Evolutionary conservation across 805 yeast genomes (phyloP).

Genomic region (Cyberlindnera americana): DNA sequence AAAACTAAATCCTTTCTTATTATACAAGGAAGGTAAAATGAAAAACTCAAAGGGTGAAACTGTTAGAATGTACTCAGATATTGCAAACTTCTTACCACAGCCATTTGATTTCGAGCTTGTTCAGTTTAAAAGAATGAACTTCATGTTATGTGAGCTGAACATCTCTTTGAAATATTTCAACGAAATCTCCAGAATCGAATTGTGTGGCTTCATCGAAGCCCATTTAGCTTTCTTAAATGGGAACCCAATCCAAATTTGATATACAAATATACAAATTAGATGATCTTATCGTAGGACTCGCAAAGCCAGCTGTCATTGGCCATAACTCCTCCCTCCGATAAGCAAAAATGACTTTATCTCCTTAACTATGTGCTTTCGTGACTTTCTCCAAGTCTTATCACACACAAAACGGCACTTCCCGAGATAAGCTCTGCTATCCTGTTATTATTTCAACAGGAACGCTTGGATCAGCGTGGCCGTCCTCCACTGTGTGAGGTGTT

Average conservation of each 20-base stretch:
- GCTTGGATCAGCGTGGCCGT: too few relatives aligned
- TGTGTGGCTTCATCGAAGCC: conserved; percentile 45
- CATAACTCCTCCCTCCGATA: too few relatives aligned
- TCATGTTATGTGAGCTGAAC: conserved; percentile 47
- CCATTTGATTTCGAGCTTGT: conserved; percentile 47
- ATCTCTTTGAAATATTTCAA: conserved; percentile 43
- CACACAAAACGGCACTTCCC: too few relatives aligned
- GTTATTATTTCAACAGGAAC: too few relatives aligned
- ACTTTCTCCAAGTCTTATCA: too few relatives aligned
- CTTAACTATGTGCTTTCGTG: too few relatives aligned
- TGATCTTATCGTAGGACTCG: too few relatives aligned
- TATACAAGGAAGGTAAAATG: conserved; percentile 24
- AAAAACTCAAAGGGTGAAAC: conserved; percentile 18
- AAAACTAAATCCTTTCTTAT: conserved; percentile 33
- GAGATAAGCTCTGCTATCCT: too few relatives aligned
- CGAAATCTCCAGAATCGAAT: conserved; percentile 36
- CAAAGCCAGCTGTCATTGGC: too few relatives aligned
- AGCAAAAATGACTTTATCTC: too few relatives aligned
- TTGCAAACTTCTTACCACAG: conserved; percentile 30
- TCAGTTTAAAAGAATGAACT: conserved; percentile 54
- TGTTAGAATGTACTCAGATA: conserved; percentile 27
- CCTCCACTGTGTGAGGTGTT: too few relatives aligned
- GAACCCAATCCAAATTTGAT: conserved; percentile 10
- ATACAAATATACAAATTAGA: too few relatives aligned
- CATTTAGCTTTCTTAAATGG: conserved; percentile 42